Conservation (phyloP, 805 yeast genomes). For the Cyberlindnera galapagoensis region DNA sequence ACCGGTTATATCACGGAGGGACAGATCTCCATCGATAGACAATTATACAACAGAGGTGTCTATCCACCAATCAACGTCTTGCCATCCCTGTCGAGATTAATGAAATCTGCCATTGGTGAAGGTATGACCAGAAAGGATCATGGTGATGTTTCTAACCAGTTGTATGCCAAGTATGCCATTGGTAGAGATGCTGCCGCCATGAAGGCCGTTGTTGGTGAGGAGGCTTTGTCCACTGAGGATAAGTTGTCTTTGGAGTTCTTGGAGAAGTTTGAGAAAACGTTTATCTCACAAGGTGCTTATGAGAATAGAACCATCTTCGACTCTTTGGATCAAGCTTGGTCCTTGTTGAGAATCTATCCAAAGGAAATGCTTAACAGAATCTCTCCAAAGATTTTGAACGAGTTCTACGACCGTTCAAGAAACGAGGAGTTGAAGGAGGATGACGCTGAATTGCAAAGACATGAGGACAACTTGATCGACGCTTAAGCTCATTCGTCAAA, state of each 20-base stretch:
- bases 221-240: constrained; percentile 95
- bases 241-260: constrained; percentile 94
- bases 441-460: constrained; percentile 30
- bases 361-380: constrained; percentile 98
- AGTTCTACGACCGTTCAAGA: constrained; percentile 84
- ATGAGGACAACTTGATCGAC: constrained; percentile 29
- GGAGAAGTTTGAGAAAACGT: constrained; percentile 95
- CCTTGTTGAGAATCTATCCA: constrained; percentile 95
- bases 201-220: constrained; percentile 99
- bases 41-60: constrained; percentile 90
- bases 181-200: constrained; percentile 99
- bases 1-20: constrained; percentile 99
- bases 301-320: constrained; percentile 93
- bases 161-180: constrained; percentile 98
- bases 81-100: constrained; percentile 94
- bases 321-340: constrained; percentile 97
- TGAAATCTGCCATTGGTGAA: constrained; percentile 99
- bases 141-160: constrained; percentile 98
- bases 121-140: constrained; percentile 99
- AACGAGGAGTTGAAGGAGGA: constrained; percentile 53
- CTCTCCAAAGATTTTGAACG: constrained; percentile 92
- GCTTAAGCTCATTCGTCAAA: too few relatives aligned
- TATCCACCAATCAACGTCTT: constrained; percentile 98
- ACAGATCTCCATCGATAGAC: constrained; percentile 96
- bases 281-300: constrained; percentile 93